phyloP scores from a whole-genome alignment of 176 grass and related monocot species.

The Lolium rigidum region DNA sequence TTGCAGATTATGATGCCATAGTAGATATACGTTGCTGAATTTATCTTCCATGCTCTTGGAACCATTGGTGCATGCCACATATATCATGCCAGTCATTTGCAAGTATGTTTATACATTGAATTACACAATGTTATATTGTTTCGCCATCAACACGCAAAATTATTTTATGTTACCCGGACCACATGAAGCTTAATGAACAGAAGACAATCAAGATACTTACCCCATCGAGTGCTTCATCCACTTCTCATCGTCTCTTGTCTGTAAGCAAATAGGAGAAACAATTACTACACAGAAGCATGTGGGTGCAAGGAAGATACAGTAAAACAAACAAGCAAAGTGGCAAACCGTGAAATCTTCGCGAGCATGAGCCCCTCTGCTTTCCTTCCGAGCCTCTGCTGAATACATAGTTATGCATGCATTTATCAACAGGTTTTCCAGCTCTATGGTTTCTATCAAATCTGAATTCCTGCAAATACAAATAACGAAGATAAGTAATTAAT shows the following conservation, averaged over 20 bases:
- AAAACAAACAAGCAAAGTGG: constrained; percentile 4
- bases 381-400: constrained; percentile 92
- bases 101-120: background rate
- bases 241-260: constrained; percentile 80
- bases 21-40: background rate
- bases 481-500: constrained; percentile 27
- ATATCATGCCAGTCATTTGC: background rate
- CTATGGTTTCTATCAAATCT: constrained; percentile 91
- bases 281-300: background rate
- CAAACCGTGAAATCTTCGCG: constrained; percentile 92
- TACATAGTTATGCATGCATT: constrained; percentile 95
- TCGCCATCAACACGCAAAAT: background rate
- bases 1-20: background rate
- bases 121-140: background rate
- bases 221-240: constrained; percentile 81
- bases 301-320: background rate
- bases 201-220: constrained; percentile 50
- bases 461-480: constrained; percentile 73
- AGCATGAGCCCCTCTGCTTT: constrained; percentile 96
- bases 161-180: background rate
- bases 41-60: background rate
- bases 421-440: constrained; percentile 92
- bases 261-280: constrained; percentile 22
- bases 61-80: constrained; percentile 4
- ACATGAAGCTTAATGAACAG: constrained; percentile 21